phyloP scores from a whole-genome alignment of 768 basidiomycete species.

The Calocera cornea region DNA sequence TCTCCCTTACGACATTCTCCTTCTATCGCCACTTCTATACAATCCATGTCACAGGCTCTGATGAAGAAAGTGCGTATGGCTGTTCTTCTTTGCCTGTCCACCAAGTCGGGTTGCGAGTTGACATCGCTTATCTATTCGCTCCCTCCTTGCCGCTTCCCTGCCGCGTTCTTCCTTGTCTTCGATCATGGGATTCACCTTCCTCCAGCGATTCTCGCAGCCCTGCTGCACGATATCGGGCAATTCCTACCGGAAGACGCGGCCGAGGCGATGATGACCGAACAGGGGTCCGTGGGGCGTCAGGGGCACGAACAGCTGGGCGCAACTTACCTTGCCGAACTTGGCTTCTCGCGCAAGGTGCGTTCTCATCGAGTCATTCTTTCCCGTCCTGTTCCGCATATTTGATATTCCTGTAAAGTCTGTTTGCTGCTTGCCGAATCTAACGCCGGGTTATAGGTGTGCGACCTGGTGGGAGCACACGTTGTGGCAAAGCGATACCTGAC shows the following conservation, averaged over 20 bases:
- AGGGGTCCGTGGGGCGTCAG: constrained; percentile 7
- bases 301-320: constrained; percentile 12
- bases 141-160: not conserved
- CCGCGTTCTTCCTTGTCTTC: not conserved
- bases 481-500: constrained; percentile 10
- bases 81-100: not conserved
- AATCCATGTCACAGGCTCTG: not conserved
- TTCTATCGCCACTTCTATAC: not conserved
- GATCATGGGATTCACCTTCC: not conserved
- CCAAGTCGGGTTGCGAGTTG: not conserved
- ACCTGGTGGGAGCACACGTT: constrained; percentile 11
- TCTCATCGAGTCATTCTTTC: not conserved
- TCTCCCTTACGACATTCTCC: not conserved
- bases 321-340: constrained; percentile 7
- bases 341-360: constrained; percentile 10
- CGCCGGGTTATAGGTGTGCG: not conserved
- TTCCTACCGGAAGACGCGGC: constrained; percentile 7
- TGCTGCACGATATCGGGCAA: constrained; percentile 13
- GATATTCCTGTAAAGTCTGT: not conserved
- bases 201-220: constrained; percentile 10
- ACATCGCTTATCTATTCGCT: not conserved
- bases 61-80: constrained; percentile 6
- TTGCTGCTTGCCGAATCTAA: not conserved
- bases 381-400: not conserved
- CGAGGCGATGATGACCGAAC: constrained; percentile 6